Evolutionary conservation across 2,329 filamentous ascomycete species (phyloP), one percentile per base, ranked within the genome.

Genomic region (Trichoderma aggressivum): DNA sequence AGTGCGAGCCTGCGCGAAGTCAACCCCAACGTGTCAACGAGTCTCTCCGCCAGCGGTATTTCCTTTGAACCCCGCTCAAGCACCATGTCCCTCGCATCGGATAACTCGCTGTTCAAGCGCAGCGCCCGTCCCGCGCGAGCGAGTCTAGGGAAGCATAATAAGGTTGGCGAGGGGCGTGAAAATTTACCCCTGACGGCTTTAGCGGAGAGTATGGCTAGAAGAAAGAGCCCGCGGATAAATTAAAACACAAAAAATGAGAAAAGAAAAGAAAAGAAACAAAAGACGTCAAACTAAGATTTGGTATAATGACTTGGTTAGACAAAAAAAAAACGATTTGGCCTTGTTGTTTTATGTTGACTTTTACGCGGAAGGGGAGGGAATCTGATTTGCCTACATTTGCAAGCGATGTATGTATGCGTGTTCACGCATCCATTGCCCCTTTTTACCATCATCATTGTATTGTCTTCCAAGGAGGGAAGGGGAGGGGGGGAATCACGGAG

Each of bases 161-260:
- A 79, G 36, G 72, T 80, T 56, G 77, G 78, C 0, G 85, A 87
- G 61, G 87, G 86, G 7, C 79, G 84, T 56, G 87, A 89, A 78
- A 89, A 89, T 71, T 72, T 86, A 70, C 83, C 85, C 47, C 81
- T 82, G 8, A 73, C 79, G 63, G 79, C 81, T n/a, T 82, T 86
- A 73, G 80, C 82, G 24, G 81, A 85, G 77, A 84, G 85, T 64
- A 73, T 82, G 32, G 80, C 82, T 70, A 84, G 84, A 78, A 84
- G 87, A 77, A 88, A 88, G 81, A 89, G 87, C 73, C 86, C 87
- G 4, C 79, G 87, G 70, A 76, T 88, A 70, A 82, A 82, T 65
- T 83, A 73, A 74, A 50, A 16, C 21, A 56, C 68, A 3, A 30
- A 55, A 11, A 28, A 24, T 12, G 16, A 3, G 6, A 32, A 18